These are phyloP conservation scores for Phaeolepiota aurea DNA, from an alignment of 768 basidiomycete species.

Conservation along the genomic window DNA sequence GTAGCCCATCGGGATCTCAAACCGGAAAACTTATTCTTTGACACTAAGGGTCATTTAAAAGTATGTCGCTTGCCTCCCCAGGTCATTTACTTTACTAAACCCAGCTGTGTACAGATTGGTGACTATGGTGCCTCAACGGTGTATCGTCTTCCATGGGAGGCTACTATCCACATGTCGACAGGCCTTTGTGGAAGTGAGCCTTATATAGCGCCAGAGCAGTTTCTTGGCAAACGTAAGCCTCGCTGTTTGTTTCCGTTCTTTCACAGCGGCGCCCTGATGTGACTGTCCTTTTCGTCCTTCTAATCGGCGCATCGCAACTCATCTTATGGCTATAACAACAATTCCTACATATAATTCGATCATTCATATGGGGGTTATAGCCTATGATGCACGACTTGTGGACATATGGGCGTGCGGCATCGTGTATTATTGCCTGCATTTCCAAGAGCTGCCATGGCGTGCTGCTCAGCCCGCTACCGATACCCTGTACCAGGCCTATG, in stretches of 20 bases:
- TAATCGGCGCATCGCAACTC: conserved; percentile 10
- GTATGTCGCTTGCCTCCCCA: conserved; percentile 38
- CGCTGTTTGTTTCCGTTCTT: conserved; percentile 16
- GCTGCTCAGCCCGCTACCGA: conserved; percentile 76
- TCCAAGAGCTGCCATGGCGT: conserved; percentile 97
- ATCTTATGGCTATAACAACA: conserved; percentile 7
- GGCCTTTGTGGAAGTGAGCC: conserved; percentile 97
- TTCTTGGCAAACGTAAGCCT: conserved; percentile 88
- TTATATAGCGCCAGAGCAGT: conserved; percentile 98
- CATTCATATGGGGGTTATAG: conserved; percentile 29
- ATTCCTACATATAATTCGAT: background rate
- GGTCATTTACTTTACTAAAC: background rate
- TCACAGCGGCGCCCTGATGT: conserved; percentile 23
- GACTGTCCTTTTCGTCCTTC: conserved; percentile 22
- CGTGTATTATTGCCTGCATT: conserved; percentile 98
- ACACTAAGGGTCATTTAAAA: conserved; percentile 89
- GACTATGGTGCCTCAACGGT: conserved; percentile 99
- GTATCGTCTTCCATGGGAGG: conserved; percentile 96
- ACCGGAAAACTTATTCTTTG: conserved; percentile 95
- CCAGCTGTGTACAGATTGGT: conserved; percentile 58
- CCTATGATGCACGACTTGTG: conserved; percentile 94
- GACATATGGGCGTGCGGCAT: conserved; percentile 97
- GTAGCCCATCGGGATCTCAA: conserved; percentile 98
- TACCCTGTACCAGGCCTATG: conserved; percentile 73
- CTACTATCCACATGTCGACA: conserved; percentile 93